Conservation (phyloP, 1,284 basidiomycete species). For the Moesziomyces sp. region DNA sequence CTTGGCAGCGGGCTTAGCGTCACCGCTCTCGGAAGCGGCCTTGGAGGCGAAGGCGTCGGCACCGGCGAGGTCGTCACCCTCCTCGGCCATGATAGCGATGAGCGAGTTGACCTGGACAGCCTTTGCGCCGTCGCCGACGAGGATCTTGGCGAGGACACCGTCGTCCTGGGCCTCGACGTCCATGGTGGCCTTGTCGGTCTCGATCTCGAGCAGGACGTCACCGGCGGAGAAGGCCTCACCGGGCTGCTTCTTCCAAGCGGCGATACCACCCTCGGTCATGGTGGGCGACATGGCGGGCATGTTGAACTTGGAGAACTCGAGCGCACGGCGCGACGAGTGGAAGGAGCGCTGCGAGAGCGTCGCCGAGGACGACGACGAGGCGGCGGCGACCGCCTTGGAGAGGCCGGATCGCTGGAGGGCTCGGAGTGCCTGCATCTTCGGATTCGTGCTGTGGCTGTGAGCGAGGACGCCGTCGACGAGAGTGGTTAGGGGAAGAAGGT, state of each 20-base stretch:
- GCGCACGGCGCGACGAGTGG: slow-evolving; percentile 49
- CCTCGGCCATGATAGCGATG: slow-evolving; percentile 69
- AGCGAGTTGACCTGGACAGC: slow-evolving; percentile 67
- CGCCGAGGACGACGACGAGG: slow-evolving; percentile 35
- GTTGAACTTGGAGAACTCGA: slow-evolving; percentile 76
- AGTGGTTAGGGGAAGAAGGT: background rate
- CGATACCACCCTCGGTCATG: slow-evolving; percentile 99
- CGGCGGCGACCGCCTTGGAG: slow-evolving; percentile 43
- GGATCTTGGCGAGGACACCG: slow-evolving; percentile 69
- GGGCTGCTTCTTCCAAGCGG: slow-evolving; percentile 95
- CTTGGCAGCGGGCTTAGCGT: slow-evolving; percentile 63
- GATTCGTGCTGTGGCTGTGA: background rate
- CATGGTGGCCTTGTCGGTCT: slow-evolving; percentile 68
- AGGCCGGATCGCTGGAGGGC: slow-evolving; percentile 51
- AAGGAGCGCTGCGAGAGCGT: slow-evolving; percentile 48
- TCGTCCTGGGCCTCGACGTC: slow-evolving; percentile 70
- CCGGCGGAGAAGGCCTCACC: slow-evolving; percentile 89
- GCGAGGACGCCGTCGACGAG: slow-evolving; percentile 13
- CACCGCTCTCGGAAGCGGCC: slow-evolving; percentile 60
- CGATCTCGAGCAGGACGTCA: slow-evolving; percentile 94
- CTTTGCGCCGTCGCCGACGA: slow-evolving; percentile 64
- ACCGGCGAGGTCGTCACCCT: slow-evolving; percentile 70
- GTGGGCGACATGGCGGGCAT: slow-evolving; percentile 99
- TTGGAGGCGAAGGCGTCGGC: slow-evolving; percentile 81
- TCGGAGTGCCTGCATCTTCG: slow-evolving; percentile 49